A percentile compares a stretch with the other conserved stretches of the same genome.
phyloP scores from a whole-genome alignment of 495 filamentous ascomycete species.

The Emericellopsis terricola region DNA sequence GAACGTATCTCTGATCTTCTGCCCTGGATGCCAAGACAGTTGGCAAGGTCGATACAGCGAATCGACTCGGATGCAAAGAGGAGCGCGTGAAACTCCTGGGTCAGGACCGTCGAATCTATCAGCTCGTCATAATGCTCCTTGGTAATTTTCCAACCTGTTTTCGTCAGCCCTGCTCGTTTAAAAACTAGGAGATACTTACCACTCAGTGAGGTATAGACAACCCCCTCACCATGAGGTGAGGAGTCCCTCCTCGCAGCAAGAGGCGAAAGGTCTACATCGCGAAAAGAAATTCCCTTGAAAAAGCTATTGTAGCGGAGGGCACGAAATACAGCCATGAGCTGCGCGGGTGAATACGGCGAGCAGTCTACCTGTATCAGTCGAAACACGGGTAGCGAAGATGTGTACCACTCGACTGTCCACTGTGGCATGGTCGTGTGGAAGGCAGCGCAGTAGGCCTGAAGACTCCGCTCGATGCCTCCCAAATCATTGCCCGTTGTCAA shows the following conservation, averaged over 20 bases:
- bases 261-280: constrained; percentile 41
- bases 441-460: constrained; percentile 72
- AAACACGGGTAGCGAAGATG: constrained; percentile 71
- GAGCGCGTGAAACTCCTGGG: constrained; percentile 30
- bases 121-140: constrained; percentile 17
- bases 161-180: neutral
- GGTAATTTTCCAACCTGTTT: constrained; percentile 11
- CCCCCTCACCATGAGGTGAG: constrained; percentile 6
- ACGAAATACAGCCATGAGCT: constrained; percentile 72
- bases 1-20: neutral
- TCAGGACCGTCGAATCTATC: constrained; percentile 18
- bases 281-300: constrained; percentile 73
- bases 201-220: constrained; percentile 12
- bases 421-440: constrained; percentile 55
- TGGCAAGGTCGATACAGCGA: constrained; percentile 23
- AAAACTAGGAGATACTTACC: constrained; percentile 5
- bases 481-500: constrained; percentile 52
- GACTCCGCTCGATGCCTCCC: constrained; percentile 61
- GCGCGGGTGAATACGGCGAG: constrained; percentile 45
- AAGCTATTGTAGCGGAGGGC: constrained; percentile 84
- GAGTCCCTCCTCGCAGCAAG: constrained; percentile 1
- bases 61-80: constrained; percentile 24
- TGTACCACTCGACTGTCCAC: constrained; percentile 62
- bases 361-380: constrained; percentile 52
- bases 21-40: constrained; percentile 8